Evolutionary conservation across 23 red algal species (phyloP).

Genomic region (Pyropia yezoensis): DNA sequence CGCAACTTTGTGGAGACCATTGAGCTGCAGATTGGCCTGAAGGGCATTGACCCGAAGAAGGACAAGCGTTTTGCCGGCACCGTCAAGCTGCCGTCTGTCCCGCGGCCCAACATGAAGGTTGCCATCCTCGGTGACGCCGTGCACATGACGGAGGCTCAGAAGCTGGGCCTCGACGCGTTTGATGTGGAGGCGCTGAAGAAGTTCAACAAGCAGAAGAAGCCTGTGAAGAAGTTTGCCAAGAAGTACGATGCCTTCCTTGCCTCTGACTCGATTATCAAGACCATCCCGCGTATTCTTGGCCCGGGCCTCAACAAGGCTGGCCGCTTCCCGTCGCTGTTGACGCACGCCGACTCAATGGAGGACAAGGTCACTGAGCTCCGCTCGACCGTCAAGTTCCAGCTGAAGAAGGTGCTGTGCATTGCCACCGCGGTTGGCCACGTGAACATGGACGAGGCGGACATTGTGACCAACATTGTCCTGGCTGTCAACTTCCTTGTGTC

Average conservation of each 20-base stretch:
- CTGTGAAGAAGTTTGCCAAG: slow-evolving; percentile 99
- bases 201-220: slow-evolving; percentile 99
- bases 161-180: slow-evolving; percentile 75
- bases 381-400: slow-evolving; percentile 96
- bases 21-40: slow-evolving; percentile 98
- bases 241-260: slow-evolving; percentile 98
- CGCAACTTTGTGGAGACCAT: slow-evolving; percentile 98
- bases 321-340: slow-evolving; percentile 86
- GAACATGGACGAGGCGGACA: slow-evolving; percentile 82
- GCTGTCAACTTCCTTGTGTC: slow-evolving; percentile 99
- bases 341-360: slow-evolving; percentile 67
- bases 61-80: slow-evolving; percentile 98
- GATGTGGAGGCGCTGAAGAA: slow-evolving; percentile 91
- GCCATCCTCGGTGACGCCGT: slow-evolving; percentile 92
- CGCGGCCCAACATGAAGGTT: slow-evolving; percentile 87
- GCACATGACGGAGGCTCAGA: slow-evolving; percentile 73
- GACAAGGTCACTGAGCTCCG: slow-evolving; percentile 79
- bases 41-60: slow-evolving; percentile 99
- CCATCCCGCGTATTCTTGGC: slow-evolving; percentile 93
- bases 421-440: slow-evolving; percentile 89
- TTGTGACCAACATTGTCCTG: slow-evolving; percentile 87
- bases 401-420: slow-evolving; percentile 99
- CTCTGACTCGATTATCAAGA: slow-evolving; percentile 90
- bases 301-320: slow-evolving; percentile 98
- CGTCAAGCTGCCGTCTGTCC: slow-evolving; percentile 82